Evolutionary conservation across 495 filamentous ascomycete genomes (phyloP).

Genomic region (Terfezia claveryi): DNA sequence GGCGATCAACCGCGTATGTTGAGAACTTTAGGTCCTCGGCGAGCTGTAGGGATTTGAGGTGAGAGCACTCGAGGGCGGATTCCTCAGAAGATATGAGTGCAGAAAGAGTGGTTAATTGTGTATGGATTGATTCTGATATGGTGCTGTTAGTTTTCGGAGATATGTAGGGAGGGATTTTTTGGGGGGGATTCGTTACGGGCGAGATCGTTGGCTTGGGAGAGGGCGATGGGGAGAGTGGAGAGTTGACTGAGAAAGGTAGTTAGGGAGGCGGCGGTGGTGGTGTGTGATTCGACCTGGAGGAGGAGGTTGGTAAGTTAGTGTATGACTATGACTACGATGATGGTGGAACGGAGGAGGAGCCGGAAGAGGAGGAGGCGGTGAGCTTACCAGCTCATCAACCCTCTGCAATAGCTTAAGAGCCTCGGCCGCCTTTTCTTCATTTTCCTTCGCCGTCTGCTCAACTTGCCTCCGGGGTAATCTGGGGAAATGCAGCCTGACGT

Average conservation of each 20-base stretch:
- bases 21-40: constrained; percentile 8
- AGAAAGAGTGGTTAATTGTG: constrained; percentile 2
- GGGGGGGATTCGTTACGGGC: background rate
- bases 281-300: constrained; percentile 1
- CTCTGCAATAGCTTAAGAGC: no score
- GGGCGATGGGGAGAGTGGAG: background rate
- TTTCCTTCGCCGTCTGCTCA: no score
- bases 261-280: constrained; percentile 3
- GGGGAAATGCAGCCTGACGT: no score
- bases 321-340: background rate
- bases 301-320: constrained; percentile 4
- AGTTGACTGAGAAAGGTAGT: background rate
- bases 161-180: background rate
- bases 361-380: background rate
- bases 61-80: background rate
- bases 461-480: no score
- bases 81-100: background rate
- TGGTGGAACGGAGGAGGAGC: no score
- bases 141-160: no score
- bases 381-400: no score
- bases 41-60: constrained; percentile 1
- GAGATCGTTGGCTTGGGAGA: background rate
- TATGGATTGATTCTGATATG: no score
- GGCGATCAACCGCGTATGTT: constrained; percentile 1
- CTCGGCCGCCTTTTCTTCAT: no score